phyloP scores from a whole-genome alignment of 768 basidiomycete genomes.

The Suillus decipiens region DNA sequence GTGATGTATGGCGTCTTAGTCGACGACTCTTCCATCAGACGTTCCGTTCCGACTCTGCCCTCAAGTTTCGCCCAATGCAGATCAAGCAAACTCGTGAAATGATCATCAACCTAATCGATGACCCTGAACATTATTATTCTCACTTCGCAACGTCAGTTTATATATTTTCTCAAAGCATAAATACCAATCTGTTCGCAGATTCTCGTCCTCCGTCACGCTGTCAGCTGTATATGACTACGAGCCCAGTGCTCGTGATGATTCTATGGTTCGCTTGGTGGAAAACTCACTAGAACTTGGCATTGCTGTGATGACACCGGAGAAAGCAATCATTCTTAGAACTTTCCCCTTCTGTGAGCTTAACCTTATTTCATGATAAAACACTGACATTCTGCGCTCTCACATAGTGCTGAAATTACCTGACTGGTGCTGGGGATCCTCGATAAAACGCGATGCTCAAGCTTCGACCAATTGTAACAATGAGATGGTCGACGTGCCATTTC shows the following conservation, averaged over 20 bases:
- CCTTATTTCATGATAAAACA: too few relatives aligned
- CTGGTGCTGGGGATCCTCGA: too few relatives aligned
- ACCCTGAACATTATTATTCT: not conserved
- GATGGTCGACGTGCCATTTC: slow-evolving; percentile 3
- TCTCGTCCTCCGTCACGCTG: slow-evolving; percentile 5
- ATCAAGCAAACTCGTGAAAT: slow-evolving; percentile 25
- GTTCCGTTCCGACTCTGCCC: slow-evolving; percentile 34
- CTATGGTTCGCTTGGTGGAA: not conserved
- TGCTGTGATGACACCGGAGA: slow-evolving; percentile 3
- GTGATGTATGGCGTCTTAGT: slow-evolving; percentile 25
- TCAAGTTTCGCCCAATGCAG: slow-evolving; percentile 28
- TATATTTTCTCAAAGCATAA: not conserved
- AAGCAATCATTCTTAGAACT: not conserved
- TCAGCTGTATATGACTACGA: slow-evolving; percentile 9
- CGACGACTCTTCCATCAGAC: slow-evolving; percentile 39
- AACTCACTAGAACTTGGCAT: not conserved
- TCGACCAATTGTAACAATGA: not conserved
- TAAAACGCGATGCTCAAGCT: slow-evolving; percentile 8
- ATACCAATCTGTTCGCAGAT: not conserved
- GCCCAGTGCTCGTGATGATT: not conserved
- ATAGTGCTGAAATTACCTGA: too few relatives aligned
- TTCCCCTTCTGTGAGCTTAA: not conserved
- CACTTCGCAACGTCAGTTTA: slow-evolving; percentile 18
- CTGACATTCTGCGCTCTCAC: too few relatives aligned
- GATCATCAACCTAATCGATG: slow-evolving; percentile 12